Percentiles rank a stretch among this genome's conserved stretches.
Conservation (phyloP, 441 rosid genomes). For the Corymbia citriodora region DNA sequence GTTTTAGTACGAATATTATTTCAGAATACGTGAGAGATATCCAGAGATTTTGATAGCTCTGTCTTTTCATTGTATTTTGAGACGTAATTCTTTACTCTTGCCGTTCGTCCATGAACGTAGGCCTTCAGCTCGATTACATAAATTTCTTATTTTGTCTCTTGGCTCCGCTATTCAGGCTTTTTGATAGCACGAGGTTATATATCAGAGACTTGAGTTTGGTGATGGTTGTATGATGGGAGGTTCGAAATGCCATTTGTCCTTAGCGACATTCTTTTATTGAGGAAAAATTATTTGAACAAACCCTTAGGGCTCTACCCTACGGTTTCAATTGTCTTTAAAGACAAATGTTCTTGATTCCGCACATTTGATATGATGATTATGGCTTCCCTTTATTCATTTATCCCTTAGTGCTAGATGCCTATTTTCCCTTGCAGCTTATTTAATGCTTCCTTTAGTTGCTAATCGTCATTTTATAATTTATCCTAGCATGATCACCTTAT, state of each 20-base stretch:
- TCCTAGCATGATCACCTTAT: too few relatives aligned
- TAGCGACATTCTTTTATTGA: neutral
- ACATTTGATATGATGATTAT: too few relatives aligned
- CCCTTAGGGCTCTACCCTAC: too few relatives aligned
- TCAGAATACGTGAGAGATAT: too few relatives aligned
- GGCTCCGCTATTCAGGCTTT: neutral
- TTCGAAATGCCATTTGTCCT: neutral
- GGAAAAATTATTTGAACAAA: neutral
- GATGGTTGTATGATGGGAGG: neutral
- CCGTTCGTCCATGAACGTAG: neutral
- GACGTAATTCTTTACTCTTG: neutral
- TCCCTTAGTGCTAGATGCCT: too few relatives aligned
- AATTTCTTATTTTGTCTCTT: neutral
- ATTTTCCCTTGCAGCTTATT: too few relatives aligned
- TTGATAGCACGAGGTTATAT: neutral
- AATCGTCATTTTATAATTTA: too few relatives aligned
- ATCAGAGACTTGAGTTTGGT: neutral
- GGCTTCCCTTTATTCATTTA: too few relatives aligned
- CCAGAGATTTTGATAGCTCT: neutral
- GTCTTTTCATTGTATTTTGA: neutral
- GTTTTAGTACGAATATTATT: too few relatives aligned
- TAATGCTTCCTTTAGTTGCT: too few relatives aligned
- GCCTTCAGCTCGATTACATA: neutral
- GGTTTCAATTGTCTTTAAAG: too few relatives aligned
- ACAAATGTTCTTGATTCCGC: too few relatives aligned